These are phyloP conservation scores for Mortierella sp. DNA, from an alignment of 371 early-diverging fungal genomes.

Conservation along the genomic window DNA sequence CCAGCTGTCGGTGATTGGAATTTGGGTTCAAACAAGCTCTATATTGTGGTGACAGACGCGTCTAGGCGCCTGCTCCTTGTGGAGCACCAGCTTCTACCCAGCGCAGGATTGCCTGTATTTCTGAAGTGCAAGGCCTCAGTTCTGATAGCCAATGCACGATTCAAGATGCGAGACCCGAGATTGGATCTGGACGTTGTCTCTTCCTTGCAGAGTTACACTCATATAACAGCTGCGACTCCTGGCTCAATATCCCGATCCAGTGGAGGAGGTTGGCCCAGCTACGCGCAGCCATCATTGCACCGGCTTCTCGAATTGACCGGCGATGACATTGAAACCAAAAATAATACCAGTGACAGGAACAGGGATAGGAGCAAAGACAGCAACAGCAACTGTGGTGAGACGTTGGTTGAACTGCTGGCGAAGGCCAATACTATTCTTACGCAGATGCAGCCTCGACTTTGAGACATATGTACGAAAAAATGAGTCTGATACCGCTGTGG, in stretches of 20 bases:
- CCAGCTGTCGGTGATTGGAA: slow-evolving; percentile 17
- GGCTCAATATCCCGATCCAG: too few species aligned
- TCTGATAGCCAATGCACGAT: slow-evolving; percentile 32
- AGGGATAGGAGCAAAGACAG: not conserved
- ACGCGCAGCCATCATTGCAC: not conserved
- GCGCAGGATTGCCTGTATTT: slow-evolving; percentile 4
- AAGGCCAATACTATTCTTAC: not conserved
- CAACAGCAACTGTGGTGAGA: not conserved
- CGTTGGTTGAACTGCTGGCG: not conserved
- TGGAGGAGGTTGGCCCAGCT: slow-evolving; percentile 1
- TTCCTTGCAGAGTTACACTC: slow-evolving; percentile 22
- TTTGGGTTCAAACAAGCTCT: slow-evolving; percentile 18
- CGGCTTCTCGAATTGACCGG: not conserved
- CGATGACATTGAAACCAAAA: not conserved
- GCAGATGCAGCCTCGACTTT: not conserved
- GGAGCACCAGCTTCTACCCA: slow-evolving; percentile 22
- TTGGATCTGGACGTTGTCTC: slow-evolving; percentile 32
- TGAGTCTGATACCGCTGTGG: too few species aligned
- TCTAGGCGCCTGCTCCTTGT: slow-evolving; percentile 31
- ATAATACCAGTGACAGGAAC: not conserved
- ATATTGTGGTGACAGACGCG: slow-evolving; percentile 32
- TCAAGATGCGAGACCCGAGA: slow-evolving; percentile 31
- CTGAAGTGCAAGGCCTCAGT: slow-evolving; percentile 24
- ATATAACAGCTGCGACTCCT: slow-evolving; percentile 2
- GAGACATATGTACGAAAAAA: not conserved